phyloP scores from a whole-genome alignment of 805 yeast genomes.

The Spathaspora passalidarum region DNA sequence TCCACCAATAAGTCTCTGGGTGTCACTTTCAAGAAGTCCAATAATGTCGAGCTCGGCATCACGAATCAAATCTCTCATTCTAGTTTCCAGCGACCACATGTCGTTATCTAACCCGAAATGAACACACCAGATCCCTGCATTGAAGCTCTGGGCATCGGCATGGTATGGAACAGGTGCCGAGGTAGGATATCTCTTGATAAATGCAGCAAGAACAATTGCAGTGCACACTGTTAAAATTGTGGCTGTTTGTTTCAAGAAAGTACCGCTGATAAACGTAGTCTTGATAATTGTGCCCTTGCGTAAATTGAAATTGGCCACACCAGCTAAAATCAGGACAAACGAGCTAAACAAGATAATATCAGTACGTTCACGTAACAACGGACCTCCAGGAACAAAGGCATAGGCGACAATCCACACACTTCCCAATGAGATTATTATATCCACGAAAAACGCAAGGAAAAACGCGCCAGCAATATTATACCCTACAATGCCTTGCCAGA shows the following conservation, averaged over 20 bases:
- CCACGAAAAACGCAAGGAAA: slow-evolving; percentile 45
- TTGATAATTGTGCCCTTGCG: slow-evolving; percentile 13
- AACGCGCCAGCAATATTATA: slow-evolving; percentile 56
- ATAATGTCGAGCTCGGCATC: slow-evolving; percentile 90
- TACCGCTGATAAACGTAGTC: slow-evolving; percentile 1
- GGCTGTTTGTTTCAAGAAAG: slow-evolving; percentile 15
- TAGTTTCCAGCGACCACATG: slow-evolving; percentile 93
- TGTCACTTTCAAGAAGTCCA: slow-evolving; percentile 89
- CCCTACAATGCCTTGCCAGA: slow-evolving; percentile 56
- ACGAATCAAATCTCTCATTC: slow-evolving; percentile 78
- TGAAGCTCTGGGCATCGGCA: slow-evolving; percentile 60
- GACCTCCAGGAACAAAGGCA: slow-evolving; percentile 97
- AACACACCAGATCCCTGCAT: slow-evolving; percentile 98
- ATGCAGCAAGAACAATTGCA: slow-evolving; percentile 50
- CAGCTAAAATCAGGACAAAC: slow-evolving; percentile 49
- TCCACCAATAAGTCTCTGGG: slow-evolving; percentile 92
- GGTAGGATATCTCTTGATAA: slow-evolving; percentile 62
- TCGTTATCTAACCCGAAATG: slow-evolving; percentile 97
- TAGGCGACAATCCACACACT: slow-evolving; percentile 98
- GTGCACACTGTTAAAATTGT: slow-evolving; percentile 43
- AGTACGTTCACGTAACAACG: slow-evolving; percentile 81
- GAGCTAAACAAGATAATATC: slow-evolving; percentile 66
- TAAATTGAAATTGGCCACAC: slow-evolving; percentile 41
- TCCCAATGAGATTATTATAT: slow-evolving; percentile 61
- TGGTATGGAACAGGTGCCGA: slow-evolving; percentile 54